Evolutionary conservation across 139 green algal genomes (phyloP).

Genomic region (Chlorella vulgaris): DNA sequence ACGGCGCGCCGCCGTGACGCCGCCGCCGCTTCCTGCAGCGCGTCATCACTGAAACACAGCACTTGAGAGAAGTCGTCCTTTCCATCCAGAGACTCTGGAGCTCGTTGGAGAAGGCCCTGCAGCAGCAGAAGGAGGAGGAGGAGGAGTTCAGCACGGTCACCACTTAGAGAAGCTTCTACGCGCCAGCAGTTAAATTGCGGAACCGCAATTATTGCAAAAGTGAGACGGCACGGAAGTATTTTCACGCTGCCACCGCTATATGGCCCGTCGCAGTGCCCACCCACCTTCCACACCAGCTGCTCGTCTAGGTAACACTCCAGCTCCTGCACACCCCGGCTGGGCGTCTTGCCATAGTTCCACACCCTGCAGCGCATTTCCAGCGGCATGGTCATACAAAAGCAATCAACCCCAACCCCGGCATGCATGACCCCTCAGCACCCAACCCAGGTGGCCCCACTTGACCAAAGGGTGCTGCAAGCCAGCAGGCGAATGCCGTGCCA

Average conservation of each 20-base stretch:
- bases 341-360: slow-evolving; percentile 54
- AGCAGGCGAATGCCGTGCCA: too few species aligned
- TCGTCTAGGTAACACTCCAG: slow-evolving; percentile 47
- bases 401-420: too few species aligned
- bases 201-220: too few species aligned
- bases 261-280: not conserved
- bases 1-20: not conserved
- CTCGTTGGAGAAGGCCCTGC: slow-evolving; percentile 33
- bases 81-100: not conserved
- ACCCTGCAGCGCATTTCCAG: too few species aligned
- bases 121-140: not conserved
- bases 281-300: slow-evolving; percentile 41
- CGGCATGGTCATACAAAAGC: too few species aligned
- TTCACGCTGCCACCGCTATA: not conserved
- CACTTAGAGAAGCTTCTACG: not conserved
- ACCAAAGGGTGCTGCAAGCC: not conserved
- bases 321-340: slow-evolving; percentile 42
- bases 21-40: slow-evolving; percentile 11
- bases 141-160: too few species aligned
- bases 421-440: too few species aligned
- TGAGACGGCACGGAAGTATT: too few species aligned
- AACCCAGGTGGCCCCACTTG: too few species aligned
- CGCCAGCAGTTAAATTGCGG: too few species aligned
- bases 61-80: slow-evolving; percentile 21
- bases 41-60: slow-evolving; percentile 34